Evolutionary conservation across 441 rosid genomes (phyloP), one percentile per base, ranked within the genome.

Genomic region (Syzygium syzygioides): DNA sequence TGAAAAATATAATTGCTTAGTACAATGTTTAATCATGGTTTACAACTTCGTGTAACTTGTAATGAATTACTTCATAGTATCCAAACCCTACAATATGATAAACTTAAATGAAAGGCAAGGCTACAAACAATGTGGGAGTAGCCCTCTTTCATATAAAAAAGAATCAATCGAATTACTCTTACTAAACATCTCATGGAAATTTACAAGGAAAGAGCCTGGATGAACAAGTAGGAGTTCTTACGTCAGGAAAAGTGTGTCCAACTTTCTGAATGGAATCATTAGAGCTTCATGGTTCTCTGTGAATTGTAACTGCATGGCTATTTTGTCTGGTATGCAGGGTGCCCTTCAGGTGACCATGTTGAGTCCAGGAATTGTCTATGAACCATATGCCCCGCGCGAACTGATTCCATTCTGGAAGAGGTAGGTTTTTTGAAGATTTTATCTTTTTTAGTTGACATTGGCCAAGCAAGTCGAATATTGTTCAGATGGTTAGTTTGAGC

Each of bases 321-420:
- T 45, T 45, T 45, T 14, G 66, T 91, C 76, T 68, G 62, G 86
- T 53, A 79, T 94, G 92, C 94, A 98, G 98, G 96, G 96, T 45
- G 93, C 96, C 57, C 93, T 95, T 90, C 92, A 94, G 90, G 92
- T 97, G 50, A 88, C 96, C 14, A 91, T 96, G 92, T 93, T 94
- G 14, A 98, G 98, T 92, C 98, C 99, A 85, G 99, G 99, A 87
- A 92, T 97, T 92, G 94, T 98, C 53, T 95, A 94, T 91, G 99
- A 97, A 89, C 98, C 98, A 83, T 98, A 96, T 91, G 91, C 93
- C 87, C 92, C 94, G 66, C 94, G 93, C 37, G 96, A 95, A 90
- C 91, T 91, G 57, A 94, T 98, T 88, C 87, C 99, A 28, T 93
- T 95, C 88, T 98, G 97, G 99, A 88, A 84, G 90, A 97, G 99